Conservation (phyloP, 2,329 filamentous ascomycete species). For the Elsinoe fawcettii region DNA sequence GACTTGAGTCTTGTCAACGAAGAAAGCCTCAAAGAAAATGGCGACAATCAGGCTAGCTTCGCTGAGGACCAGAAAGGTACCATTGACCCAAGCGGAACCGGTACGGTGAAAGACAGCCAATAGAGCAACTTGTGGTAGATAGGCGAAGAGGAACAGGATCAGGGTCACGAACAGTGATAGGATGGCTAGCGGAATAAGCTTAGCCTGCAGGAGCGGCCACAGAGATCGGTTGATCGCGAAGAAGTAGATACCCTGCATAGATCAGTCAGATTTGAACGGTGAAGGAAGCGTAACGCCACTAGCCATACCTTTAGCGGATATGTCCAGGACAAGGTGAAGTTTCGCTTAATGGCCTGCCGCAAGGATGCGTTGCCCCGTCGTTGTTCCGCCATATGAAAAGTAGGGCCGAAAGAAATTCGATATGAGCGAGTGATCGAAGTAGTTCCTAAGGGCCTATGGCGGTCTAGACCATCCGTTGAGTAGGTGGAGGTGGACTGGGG, state of each 20-base stretch:
- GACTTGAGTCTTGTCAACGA: slow-evolving; percentile 64
- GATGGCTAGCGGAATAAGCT: slow-evolving; percentile 71
- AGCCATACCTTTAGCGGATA: slow-evolving; percentile 27
- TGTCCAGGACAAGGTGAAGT: slow-evolving; percentile 29
- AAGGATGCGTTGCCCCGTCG: neutral
- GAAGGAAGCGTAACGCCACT: neutral
- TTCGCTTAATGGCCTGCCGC: slow-evolving; percentile 13
- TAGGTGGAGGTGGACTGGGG: neutral
- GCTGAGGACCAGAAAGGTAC: slow-evolving; percentile 71
- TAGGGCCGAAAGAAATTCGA: neutral
- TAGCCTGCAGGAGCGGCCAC: slow-evolving; percentile 69
- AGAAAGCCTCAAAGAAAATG: slow-evolving; percentile 45
- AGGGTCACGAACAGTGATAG: slow-evolving; percentile 76
- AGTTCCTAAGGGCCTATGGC: neutral
- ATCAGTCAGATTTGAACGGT: slow-evolving; percentile 1
- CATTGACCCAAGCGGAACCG: slow-evolving; percentile 79
- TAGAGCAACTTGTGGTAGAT: slow-evolving; percentile 82
- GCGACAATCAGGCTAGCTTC: slow-evolving; percentile 56
- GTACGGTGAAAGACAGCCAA: slow-evolving; percentile 79
- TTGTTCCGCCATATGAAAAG: neutral
- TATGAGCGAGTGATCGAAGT: neutral
- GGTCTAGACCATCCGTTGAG: slow-evolving; percentile 4
- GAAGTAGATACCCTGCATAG: slow-evolving; percentile 65
- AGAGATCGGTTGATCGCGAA: slow-evolving; percentile 70
- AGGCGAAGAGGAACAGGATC: slow-evolving; percentile 81